Percentiles rank a stretch among this genome's conserved stretches.
These are phyloP conservation scores for Fusarium avenaceum DNA, from an alignment of 2,329 filamentous ascomycete species.

Conservation along the genomic window DNA sequence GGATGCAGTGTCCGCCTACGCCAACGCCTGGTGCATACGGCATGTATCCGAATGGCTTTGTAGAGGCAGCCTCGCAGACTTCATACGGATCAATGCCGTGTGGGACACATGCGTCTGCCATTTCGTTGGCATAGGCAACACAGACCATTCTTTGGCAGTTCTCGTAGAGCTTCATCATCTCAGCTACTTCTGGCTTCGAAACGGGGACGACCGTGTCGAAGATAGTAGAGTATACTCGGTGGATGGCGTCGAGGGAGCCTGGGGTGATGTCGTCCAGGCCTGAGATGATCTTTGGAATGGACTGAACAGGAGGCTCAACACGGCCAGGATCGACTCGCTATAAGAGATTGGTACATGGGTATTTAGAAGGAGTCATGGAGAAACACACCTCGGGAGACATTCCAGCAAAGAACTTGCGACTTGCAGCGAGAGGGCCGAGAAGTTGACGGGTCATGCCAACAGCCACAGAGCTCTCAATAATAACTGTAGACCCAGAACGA, in stretches of 20 bases:
- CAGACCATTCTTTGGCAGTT: conserved; percentile 69
- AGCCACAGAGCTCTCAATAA: conserved; percentile 66
- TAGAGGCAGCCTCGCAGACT: conserved; percentile 61
- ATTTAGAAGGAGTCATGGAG: accelerated
- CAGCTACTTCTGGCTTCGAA: conserved; percentile 65
- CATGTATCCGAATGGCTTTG: conserved; percentile 66
- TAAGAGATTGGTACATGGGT: not conserved
- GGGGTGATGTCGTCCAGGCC: conserved; percentile 62
- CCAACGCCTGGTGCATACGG: conserved; percentile 61
- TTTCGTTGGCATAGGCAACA: conserved; percentile 68
- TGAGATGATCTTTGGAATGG: conserved; percentile 67
- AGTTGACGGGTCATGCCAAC: conserved; percentile 66
- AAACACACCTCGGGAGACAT: conserved; percentile 60
- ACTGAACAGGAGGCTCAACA: conserved; percentile 53
- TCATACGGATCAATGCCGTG: conserved; percentile 64
- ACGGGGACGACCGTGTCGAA: conserved; percentile 63
- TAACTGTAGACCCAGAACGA: conserved; percentile 59
- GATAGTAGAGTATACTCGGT: conserved; percentile 58
- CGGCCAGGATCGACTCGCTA: conserved; percentile 66
- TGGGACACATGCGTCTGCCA: conserved; percentile 63
- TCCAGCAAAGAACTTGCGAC: conserved; percentile 58
- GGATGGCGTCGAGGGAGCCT: conserved; percentile 59
- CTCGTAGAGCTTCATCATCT: conserved; percentile 69
- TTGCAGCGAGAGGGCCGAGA: conserved; percentile 59
- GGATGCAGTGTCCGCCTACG: conserved; percentile 69